Conservation (phyloP, 352 stramenopile species). For the Blastocystis sp. region DNA sequence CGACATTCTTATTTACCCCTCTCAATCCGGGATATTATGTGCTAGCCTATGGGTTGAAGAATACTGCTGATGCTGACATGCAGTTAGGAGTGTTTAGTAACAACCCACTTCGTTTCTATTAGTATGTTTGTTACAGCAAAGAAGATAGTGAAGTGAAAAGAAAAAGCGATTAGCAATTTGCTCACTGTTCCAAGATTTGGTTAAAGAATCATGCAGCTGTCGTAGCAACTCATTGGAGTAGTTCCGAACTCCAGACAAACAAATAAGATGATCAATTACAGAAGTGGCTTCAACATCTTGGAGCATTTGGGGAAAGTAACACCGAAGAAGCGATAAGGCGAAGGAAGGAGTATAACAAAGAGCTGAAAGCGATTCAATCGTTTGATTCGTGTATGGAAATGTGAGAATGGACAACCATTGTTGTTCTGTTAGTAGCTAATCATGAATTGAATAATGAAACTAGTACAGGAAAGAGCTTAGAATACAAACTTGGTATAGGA, state of each 20-base stretch:
- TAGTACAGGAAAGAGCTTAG: background rate
- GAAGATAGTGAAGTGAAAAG: background rate
- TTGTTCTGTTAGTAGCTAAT: background rate
- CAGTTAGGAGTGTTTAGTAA: constrained; percentile 17
- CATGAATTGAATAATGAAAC: background rate
- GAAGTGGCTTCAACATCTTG: background rate
- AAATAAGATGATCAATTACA: background rate
- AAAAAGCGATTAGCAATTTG: background rate
- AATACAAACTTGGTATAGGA: background rate
- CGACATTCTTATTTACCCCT: background rate
- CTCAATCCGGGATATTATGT: constrained; percentile 2
- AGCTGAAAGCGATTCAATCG: background rate
- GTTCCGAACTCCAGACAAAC: background rate
- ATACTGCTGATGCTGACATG: background rate
- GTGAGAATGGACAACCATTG: background rate
- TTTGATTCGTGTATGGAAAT: background rate
- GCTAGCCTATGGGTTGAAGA: constrained; percentile 16
- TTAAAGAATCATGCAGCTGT: background rate
- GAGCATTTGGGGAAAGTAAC: background rate
- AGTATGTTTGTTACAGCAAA: constrained; percentile 22
- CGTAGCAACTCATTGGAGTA: background rate
- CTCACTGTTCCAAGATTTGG: background rate
- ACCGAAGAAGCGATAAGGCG: background rate
- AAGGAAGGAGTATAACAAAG: background rate
- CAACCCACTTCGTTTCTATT: constrained; percentile 3